Evolutionary conservation across 2,329 filamentous ascomycete genomes (phyloP).

Genomic region (Xylariaceae sp.): DNA sequence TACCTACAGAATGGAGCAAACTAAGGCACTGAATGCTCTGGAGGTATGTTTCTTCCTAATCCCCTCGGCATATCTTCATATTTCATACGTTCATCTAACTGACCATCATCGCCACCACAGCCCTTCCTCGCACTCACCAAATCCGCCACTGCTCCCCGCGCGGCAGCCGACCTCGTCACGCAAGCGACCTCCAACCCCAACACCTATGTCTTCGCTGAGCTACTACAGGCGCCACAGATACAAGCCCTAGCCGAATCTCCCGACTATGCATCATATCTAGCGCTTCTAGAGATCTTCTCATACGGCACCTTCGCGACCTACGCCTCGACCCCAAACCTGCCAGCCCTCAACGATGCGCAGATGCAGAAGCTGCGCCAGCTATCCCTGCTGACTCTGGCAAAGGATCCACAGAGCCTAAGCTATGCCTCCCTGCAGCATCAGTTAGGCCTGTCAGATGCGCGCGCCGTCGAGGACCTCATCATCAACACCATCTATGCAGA

Average conservation of each 20-base stretch:
- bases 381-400: slow-evolving; percentile 80
- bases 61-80: neutral
- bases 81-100: neutral
- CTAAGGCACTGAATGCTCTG: slow-evolving; percentile 65
- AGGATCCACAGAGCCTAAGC: slow-evolving; percentile 67
- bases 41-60: slow-evolving; percentile 48
- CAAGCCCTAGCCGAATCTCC: slow-evolving; percentile 66
- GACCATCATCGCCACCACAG: slow-evolving; percentile 45
- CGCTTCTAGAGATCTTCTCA: slow-evolving; percentile 84
- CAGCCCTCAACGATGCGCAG: slow-evolving; percentile 72
- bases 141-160: slow-evolving; percentile 79
- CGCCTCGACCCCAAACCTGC: slow-evolving; percentile 57
- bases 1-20: slow-evolving; percentile 68
- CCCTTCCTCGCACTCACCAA: slow-evolving; percentile 91
- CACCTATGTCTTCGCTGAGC: slow-evolving; percentile 91
- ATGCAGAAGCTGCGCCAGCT: slow-evolving; percentile 86
- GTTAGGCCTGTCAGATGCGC: slow-evolving; percentile 67
- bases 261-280: slow-evolving; percentile 67
- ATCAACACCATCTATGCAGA: slow-evolving; percentile 86
- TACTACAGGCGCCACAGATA: slow-evolving; percentile 80
- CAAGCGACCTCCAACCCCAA: slow-evolving; percentile 88
- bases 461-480: slow-evolving; percentile 82
- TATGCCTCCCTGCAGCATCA: slow-evolving; percentile 70
- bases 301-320: slow-evolving; percentile 89
- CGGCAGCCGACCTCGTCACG: slow-evolving; percentile 81